A percentile compares a stretch with the other conserved stretches of the same genome.
Evolutionary conservation across 306 rosid genomes (phyloP).

Genomic region (Inga leiocalycina): DNA sequence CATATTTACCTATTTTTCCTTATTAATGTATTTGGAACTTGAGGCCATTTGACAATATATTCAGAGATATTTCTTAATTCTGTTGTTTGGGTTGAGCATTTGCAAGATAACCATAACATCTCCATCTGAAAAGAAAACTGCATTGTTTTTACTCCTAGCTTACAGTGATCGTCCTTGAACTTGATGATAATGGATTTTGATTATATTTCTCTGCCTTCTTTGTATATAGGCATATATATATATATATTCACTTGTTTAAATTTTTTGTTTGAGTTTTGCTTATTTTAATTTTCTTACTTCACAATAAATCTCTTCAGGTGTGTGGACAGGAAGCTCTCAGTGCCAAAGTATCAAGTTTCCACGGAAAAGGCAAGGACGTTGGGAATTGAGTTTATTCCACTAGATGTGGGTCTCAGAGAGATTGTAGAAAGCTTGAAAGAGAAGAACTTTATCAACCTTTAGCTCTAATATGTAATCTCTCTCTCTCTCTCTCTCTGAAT

Average conservation of each 20-base stretch:
- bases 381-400: background rate
- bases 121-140: background rate
- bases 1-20: background rate
- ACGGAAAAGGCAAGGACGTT: background rate
- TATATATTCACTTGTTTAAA: background rate
- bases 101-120: background rate
- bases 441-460: background rate
- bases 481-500: background rate
- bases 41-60: no score
- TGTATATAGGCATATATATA: no score
- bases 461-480: background rate
- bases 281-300: background rate
- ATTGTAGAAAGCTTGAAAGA: slow-evolving; percentile 1
- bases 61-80: background rate
- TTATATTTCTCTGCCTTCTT: background rate
- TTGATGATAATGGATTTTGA: background rate
- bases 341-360: background rate
- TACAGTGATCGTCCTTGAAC: background rate
- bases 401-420: background rate
- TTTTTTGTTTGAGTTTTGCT: background rate
- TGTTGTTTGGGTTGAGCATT: background rate
- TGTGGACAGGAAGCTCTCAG: background rate
- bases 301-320: background rate
- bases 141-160: background rate
- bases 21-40: no score